Evolutionary conservation across 2,329 filamentous ascomycete species (phyloP), one percentile per base, ranked within the genome.

Genomic region (Hypoxylon sp.): DNA sequence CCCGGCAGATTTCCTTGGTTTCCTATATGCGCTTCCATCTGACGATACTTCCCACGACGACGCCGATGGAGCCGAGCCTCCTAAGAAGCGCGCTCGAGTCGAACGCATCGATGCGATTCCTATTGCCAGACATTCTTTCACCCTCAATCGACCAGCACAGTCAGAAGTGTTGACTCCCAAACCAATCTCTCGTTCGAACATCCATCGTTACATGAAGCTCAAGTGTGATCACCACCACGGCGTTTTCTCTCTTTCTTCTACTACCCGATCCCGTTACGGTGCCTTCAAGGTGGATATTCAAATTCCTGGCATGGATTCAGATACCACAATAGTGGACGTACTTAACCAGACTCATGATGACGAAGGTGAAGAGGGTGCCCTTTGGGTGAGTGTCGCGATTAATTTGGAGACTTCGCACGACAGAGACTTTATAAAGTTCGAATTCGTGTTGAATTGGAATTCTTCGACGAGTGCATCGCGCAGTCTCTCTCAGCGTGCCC

Each of bases 371-470:
- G 68, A 73, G 25, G 72, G 61, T 46, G 68, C 67, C 5, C 67
- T 84, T 0, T 82, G 80, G 79, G 72, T 72, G 7, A 69, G 64
- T 4, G 69, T 78, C 3, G 70, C 77, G 30, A 57, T 82, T 19
- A 56, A 58, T 3, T 59, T 83, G 12, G 68, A 78, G 7, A 71
- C 72, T 53, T 69, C 64, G 5, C 69, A 69, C 5, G 70, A 65
- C 1, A 62, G 66, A 48, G 72, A 78, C 2, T 67, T 65, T 2
- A 30, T 83, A 23, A 70, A 67, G 11, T 69, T 84, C 34, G 68
- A 64, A 2, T 71, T 82, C 27, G 68, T 75, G 21, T 71, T 84
- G 14, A 77, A 79, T 30, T 85, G 83, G 82, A 83, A 83, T 62
- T 73, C 78, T 27, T 79, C 81, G 0, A 71, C 70, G 2, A 76